phyloP scores from a whole-genome alignment of 129 eudicot genomes.

The Glebionis coronaria region DNA sequence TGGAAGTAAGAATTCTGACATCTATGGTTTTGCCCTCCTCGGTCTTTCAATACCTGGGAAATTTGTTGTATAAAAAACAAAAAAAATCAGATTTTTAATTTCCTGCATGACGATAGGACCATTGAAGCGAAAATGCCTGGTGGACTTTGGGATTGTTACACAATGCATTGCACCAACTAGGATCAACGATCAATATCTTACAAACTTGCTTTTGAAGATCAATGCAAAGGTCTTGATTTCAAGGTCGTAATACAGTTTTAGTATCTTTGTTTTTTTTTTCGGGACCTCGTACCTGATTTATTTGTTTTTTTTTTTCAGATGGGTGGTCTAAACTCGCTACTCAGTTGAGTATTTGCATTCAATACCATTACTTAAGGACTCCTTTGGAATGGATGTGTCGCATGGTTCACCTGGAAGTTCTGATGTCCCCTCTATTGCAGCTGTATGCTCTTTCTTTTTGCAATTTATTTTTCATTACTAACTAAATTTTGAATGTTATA shows the following conservation, averaged over 20 bases:
- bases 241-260: neutral
- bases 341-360: slow-evolving; percentile 37
- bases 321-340: slow-evolving; percentile 70
- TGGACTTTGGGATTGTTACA: slow-evolving; percentile 59
- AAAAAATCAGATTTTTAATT: neutral
- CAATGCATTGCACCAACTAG: slow-evolving; percentile 76
- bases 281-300: neutral
- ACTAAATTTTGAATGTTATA: no score
- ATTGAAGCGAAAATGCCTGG: slow-evolving; percentile 58
- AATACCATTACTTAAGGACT: slow-evolving; percentile 41
- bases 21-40: slow-evolving; percentile 34
- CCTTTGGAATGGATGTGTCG: slow-evolving; percentile 80
- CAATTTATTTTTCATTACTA: no score
- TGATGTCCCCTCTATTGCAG: slow-evolving; percentile 77
- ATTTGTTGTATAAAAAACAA: neutral
- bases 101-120: slow-evolving; percentile 45
- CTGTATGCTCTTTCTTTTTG: slow-evolving; percentile 35
- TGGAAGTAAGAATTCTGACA: slow-evolving; percentile 45
- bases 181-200: slow-evolving; percentile 68
- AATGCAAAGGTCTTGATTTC: slow-evolving; percentile 55
- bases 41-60: neutral
- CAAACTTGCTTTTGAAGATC: slow-evolving; percentile 67
- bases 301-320: slow-evolving; percentile 38
- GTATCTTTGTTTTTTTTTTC: neutral
- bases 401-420: slow-evolving; percentile 83